Conservation (phyloP, 805 yeast species). For the Candida alai region DNA sequence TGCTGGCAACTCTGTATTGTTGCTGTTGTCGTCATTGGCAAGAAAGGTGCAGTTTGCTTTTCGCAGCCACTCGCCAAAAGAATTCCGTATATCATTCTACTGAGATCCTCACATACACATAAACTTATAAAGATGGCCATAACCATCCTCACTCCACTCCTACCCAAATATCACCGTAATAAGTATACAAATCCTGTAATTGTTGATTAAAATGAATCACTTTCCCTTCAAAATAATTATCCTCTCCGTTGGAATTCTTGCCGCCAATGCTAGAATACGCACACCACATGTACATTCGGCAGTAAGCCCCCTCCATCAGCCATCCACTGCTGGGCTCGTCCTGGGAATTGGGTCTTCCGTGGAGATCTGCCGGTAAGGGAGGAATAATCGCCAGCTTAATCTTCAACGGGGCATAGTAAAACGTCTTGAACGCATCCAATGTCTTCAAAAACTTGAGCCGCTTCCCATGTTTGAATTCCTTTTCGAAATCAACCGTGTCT, state of each 20-base stretch:
- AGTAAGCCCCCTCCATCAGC: constrained; percentile 47
- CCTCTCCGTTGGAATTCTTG: constrained; percentile 21
- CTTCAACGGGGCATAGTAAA: constrained; percentile 30
- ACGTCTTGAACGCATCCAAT: constrained; percentile 20
- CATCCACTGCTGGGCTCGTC: constrained; percentile 53
- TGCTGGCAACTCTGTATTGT: too few relatives aligned
- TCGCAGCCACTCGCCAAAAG: too few relatives aligned
- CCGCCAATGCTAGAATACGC: constrained; percentile 60
- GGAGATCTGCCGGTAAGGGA: constrained; percentile 41
- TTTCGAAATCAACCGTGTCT: constrained; percentile 26
- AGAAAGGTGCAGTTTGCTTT: too few relatives aligned
- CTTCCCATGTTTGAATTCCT: constrained; percentile 21
- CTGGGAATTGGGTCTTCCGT: constrained; percentile 19
- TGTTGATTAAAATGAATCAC: constrained; percentile 36
- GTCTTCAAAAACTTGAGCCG: constrained; percentile 22
- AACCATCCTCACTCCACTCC: constrained; percentile 25
- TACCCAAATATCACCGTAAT: constrained; percentile 53
- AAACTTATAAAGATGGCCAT: not conserved
- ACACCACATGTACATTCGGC: constrained; percentile 58
- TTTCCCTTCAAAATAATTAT: constrained; percentile 41
- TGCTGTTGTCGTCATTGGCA: too few relatives aligned
- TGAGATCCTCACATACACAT: too few relatives aligned
- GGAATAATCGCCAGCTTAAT: constrained; percentile 50
- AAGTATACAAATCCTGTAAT: constrained; percentile 31
- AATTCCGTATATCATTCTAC: too few relatives aligned